Percentiles rank a stretch among this genome's conserved stretches.
Conservation (phyloP, 805 yeast species). For the Sugiyamaella lignohabitans region DNA sequence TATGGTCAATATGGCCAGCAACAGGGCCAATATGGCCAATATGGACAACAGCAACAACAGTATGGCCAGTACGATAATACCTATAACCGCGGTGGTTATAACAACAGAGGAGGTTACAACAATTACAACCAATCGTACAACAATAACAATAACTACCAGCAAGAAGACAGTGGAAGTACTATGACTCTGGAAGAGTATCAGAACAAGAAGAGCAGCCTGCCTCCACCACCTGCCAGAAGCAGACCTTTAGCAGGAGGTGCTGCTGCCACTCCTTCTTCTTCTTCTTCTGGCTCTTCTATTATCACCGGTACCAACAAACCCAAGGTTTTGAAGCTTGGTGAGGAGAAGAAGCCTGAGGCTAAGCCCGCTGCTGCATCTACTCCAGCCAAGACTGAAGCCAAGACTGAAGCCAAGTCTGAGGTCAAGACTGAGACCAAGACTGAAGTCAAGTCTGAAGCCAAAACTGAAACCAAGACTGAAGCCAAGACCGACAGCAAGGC, state of each 20-base stretch:
- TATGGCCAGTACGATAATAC: conserved; percentile 11
- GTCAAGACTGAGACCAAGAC: conserved; percentile 12
- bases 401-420: conserved; percentile 1
- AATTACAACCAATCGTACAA: conserved; percentile 19
- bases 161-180: conserved; percentile 37
- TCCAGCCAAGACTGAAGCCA: too few species aligned
- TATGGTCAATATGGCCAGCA: conserved; percentile 25
- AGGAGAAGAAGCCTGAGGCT: neutral
- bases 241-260: conserved; percentile 9
- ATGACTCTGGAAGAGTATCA: conserved; percentile 81
- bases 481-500: conserved; percentile 16
- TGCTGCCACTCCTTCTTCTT: conserved; percentile 4
- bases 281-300: conserved; percentile 5
- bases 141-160: conserved; percentile 9
- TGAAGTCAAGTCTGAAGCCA: conserved; percentile 11
- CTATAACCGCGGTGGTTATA: conserved; percentile 12
- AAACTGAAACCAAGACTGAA: conserved; percentile 12
- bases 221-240: conserved; percentile 13
- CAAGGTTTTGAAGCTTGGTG: conserved; percentile 26
- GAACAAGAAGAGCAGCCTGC: conserved; percentile 16
- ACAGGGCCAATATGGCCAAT: conserved; percentile 20
- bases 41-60: conserved; percentile 26
- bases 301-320: conserved; percentile 14
- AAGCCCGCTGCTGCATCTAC: neutral
- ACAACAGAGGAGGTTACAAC: conserved; percentile 17